Evolutionary conservation across 1,139 yeast species (phyloP).

Genomic region (Candida sanyaensis): DNA sequence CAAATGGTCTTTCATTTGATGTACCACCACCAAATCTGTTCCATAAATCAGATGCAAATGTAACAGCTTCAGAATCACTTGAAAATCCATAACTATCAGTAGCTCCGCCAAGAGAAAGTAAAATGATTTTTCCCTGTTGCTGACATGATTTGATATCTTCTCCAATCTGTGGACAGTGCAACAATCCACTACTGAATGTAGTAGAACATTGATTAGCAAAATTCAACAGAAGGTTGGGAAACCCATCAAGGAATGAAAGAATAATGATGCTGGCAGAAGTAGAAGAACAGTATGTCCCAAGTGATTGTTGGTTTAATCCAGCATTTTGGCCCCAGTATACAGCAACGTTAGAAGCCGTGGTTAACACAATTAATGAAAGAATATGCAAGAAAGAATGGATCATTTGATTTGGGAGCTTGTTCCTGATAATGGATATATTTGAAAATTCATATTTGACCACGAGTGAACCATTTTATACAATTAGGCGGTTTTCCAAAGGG

Average conservation of each 20-base stretch:
- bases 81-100: slow-evolving; percentile 71
- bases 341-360: slow-evolving; percentile 31
- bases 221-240: slow-evolving; percentile 53
- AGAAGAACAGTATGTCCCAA: slow-evolving; percentile 65
- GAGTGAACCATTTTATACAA: neutral
- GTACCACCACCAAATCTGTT: slow-evolving; percentile 79
- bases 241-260: slow-evolving; percentile 63
- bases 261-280: slow-evolving; percentile 67
- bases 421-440: too few species aligned
- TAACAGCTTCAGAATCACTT: slow-evolving; percentile 57
- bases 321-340: slow-evolving; percentile 91
- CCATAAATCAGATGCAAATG: slow-evolving; percentile 78
- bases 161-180: slow-evolving; percentile 62
- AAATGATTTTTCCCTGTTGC: slow-evolving; percentile 58
- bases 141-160: slow-evolving; percentile 77
- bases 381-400: neutral
- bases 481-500: neutral
- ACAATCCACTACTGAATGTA: slow-evolving; percentile 52
- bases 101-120: slow-evolving; percentile 84
- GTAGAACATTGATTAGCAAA: slow-evolving; percentile 66
- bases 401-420: neutral
- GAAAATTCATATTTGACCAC: too few species aligned
- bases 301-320: slow-evolving; percentile 61
- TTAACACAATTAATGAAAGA: neutral
- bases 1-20: slow-evolving; percentile 67